These are phyloP conservation scores for Angophora floribunda DNA, from an alignment of 345 rosid species.

Conservation along the genomic window DNA sequence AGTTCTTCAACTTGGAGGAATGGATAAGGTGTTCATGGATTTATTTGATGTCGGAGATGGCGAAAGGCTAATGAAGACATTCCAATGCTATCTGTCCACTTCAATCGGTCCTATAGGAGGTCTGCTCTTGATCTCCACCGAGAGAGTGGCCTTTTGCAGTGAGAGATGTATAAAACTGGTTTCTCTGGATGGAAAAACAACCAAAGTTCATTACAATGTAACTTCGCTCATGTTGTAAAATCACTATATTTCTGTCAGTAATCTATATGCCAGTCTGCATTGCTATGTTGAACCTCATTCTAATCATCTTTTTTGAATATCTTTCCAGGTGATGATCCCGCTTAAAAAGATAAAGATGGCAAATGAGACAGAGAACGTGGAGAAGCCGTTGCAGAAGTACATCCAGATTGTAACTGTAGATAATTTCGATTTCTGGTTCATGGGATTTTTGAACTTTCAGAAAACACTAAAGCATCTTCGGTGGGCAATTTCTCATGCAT, in stretches of 20 bases:
- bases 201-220: constrained; percentile 21
- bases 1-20: constrained; percentile 34
- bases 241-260: neutral
- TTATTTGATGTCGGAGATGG: constrained; percentile 18
- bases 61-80: constrained; percentile 27
- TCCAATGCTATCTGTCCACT: constrained; percentile 38
- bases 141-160: constrained; percentile 39
- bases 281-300: neutral
- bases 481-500: constrained; percentile 25
- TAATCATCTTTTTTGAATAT: neutral
- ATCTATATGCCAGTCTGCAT: neutral
- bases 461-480: constrained; percentile 54
- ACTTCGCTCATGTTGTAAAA: neutral
- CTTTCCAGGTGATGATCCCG: constrained; percentile 33
- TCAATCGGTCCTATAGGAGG: constrained; percentile 42
- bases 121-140: constrained; percentile 30
- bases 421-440: constrained; percentile 74
- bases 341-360: constrained; percentile 39
- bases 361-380: constrained; percentile 35
- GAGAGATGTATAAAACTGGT: constrained; percentile 23
- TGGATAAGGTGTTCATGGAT: constrained; percentile 26
- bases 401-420: constrained; percentile 52
- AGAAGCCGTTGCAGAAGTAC: constrained; percentile 63
- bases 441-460: constrained; percentile 69
- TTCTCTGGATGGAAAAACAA: constrained; percentile 16